Evolutionary conservation across 495 filamentous ascomycete species (phyloP), one percentile per base, ranked within the genome.

Genomic region (Neurospora sp.): DNA sequence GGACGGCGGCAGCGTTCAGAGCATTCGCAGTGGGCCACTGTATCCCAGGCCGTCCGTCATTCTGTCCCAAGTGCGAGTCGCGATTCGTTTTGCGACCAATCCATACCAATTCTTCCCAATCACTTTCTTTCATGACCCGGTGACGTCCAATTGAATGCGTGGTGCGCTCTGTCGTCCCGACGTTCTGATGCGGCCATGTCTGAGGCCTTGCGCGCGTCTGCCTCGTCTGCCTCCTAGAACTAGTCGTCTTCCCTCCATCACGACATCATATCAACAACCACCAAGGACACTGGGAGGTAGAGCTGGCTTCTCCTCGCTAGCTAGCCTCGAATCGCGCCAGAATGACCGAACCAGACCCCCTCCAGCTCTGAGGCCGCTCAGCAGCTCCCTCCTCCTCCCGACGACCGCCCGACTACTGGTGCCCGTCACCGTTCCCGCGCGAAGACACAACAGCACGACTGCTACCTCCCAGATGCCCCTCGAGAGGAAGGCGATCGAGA

Each of bases 401-500:
- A 66, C 14, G 27, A 66, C 53, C 48, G 20, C 48, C 42, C 42
- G 18, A 46, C 2, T 40, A 5, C 40, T n/a, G 42, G 8, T n/a
- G 7, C 18, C 42, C 42, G 3, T 46, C 42, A 46, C 42, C 27
- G 53, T 66, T 9, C 53, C 14, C 53, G 27, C 53, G 53, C 40
- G 40, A 14, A 66, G 53, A 66, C 27, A 66, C 53, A 66, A 66
- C 27, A 66, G 53, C 53, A 66, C 53, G 6, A 66, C 53, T 4
- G 53, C 53, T 10, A 66, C 53, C 27, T 9, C 53, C 53, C 22
- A 66, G 53, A 66, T 66, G 53, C 73, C 73, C 40, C 53, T 75
- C 39, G 73, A 76, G 35, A 71, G 74, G 22, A 73, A 68, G 12
- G 72, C 74, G 18, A 73, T 74, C 42, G 89, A 91, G 40, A 86